Conservation (phyloP, 805 yeast genomes). For the Kluyveromyces starmeri region DNA sequence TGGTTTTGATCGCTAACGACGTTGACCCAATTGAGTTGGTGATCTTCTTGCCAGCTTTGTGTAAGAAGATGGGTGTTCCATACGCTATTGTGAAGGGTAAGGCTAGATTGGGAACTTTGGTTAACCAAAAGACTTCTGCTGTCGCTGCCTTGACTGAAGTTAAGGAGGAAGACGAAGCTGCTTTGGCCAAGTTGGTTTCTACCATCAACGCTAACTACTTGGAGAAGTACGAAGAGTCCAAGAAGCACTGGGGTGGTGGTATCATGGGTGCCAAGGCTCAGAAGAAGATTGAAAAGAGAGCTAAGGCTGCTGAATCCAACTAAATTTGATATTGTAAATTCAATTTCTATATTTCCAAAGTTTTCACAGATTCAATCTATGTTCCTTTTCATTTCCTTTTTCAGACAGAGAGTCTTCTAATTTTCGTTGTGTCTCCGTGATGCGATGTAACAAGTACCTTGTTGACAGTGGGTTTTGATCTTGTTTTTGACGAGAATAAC, state of each 20-base stretch:
- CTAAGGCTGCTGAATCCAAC: slow-evolving; percentile 40
- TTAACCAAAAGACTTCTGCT: slow-evolving; percentile 95
- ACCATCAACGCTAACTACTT: slow-evolving; percentile 89
- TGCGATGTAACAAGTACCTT: too few relatives aligned
- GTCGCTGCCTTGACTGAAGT: slow-evolving; percentile 98
- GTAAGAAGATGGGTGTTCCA: slow-evolving; percentile 99
- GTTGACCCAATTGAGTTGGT: slow-evolving; percentile 99
- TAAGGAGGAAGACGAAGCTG: slow-evolving; percentile 87
- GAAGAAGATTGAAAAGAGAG: slow-evolving; percentile 73
- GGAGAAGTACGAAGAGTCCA: slow-evolving; percentile 90
- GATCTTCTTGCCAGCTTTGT: slow-evolving; percentile 94
- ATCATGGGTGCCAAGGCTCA: slow-evolving; percentile 90
- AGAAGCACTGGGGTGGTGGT: slow-evolving; percentile 99
- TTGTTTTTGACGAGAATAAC: too few relatives aligned
- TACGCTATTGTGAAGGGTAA: slow-evolving; percentile 97
- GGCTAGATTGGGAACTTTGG: slow-evolving; percentile 96
- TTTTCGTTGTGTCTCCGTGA: too few relatives aligned
- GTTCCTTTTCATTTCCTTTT: slow-evolving; percentile 6
- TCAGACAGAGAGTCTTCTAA: not conserved
- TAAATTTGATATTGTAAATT: slow-evolving; percentile 15
- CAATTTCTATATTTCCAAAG: slow-evolving; percentile 7
- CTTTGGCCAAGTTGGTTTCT: slow-evolving; percentile 84
- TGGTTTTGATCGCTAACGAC: slow-evolving; percentile 95
- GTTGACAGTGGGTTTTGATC: too few relatives aligned
- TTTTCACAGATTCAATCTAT: slow-evolving; percentile 6